Base-by-base conservation (phyloP, 495 filamentous ascomycete species). In the Lophium mytilinum region DNA sequence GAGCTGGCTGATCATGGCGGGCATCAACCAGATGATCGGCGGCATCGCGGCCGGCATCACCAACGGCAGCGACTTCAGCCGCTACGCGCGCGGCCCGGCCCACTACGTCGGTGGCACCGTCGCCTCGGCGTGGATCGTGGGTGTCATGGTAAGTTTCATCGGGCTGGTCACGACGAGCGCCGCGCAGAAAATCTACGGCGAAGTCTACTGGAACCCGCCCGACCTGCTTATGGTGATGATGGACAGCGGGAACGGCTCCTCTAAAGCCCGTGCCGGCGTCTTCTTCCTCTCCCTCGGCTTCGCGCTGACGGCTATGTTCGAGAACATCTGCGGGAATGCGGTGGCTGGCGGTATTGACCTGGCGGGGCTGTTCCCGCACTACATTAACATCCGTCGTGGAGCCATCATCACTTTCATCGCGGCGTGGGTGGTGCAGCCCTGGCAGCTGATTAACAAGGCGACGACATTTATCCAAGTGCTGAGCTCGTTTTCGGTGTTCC, bases 61-160 rank as follows among this genome's bases (percentile, higher is more conserved):
- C 0, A 75, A 75, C 53, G 69, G 70, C 4, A 69, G 64, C 24
- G 72, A 75, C 52, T 75, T 71, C 55, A 70, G 67, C 11, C 56
- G 72, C 1, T 75, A 71, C 49, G 61, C 69, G 12, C 55, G 57
- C 18, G 53, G 56, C 15, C 54, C 57, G 24, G 63, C 43, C 39
- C 47, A 64, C 47, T 72, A 73, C 42, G 53, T 72, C 4, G 57
- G 63, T 21, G 72, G 72, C 30, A 70, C 70, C 9, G 35, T 61
- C 7, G 14, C 18, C 8, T 46, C 37, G 18, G 60, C 57, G 41
- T 9, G 51, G 2, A 35, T 61, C 24, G 53, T 53, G 24, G 58
- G 58, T 18, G 37, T 53, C 8, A 14, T 61, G 9, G 55, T 64
- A 1, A 34, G 59, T 57, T 54, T 70, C 62, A 52, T 74, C 62